These are phyloP conservation scores for Fusarium torreyae DNA, from an alignment of 2,329 filamentous ascomycete species.

Conservation along the genomic window DNA sequence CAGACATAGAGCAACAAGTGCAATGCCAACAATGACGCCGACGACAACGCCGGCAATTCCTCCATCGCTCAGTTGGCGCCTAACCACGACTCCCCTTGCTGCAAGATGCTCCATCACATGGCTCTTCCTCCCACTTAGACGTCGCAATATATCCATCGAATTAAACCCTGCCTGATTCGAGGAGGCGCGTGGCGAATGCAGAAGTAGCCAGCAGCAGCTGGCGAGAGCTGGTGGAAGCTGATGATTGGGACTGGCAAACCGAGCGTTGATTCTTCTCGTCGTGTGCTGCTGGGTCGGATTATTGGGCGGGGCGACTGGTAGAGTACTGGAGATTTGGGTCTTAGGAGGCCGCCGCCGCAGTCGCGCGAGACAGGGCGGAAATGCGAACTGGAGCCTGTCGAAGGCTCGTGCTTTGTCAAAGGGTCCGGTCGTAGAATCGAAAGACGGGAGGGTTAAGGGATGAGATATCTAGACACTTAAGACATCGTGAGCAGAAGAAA, in stretches of 20 bases:
- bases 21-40: constrained; percentile 54
- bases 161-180: constrained; percentile 25
- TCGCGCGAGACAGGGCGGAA: constrained; percentile 33
- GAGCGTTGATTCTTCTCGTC: constrained; percentile 29
- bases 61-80: constrained; percentile 53
- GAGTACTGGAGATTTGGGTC: constrained; percentile 26
- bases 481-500: constrained; percentile 41
- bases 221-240: constrained; percentile 40
- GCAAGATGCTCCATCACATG: constrained; percentile 43
- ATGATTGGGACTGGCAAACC: constrained; percentile 28
- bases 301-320: constrained; percentile 42
- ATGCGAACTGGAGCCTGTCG: constrained; percentile 32
- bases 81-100: constrained; percentile 40
- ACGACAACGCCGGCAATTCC: constrained; percentile 58
- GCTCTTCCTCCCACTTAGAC: constrained; percentile 43
- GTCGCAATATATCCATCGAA: constrained; percentile 45
- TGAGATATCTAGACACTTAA: constrained; percentile 33
- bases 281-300: constrained; percentile 31
- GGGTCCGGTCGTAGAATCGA: constrained; percentile 17
- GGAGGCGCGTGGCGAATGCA: constrained; percentile 27
- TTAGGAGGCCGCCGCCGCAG: constrained; percentile 50
- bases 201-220: constrained; percentile 41
- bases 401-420: constrained; percentile 39
- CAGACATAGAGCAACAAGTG: constrained; percentile 56
- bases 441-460: constrained; percentile 21